These are phyloP conservation scores for Fusarium stilboides DNA, from an alignment of 2,329 filamentous ascomycete species.

Conservation along the genomic window DNA sequence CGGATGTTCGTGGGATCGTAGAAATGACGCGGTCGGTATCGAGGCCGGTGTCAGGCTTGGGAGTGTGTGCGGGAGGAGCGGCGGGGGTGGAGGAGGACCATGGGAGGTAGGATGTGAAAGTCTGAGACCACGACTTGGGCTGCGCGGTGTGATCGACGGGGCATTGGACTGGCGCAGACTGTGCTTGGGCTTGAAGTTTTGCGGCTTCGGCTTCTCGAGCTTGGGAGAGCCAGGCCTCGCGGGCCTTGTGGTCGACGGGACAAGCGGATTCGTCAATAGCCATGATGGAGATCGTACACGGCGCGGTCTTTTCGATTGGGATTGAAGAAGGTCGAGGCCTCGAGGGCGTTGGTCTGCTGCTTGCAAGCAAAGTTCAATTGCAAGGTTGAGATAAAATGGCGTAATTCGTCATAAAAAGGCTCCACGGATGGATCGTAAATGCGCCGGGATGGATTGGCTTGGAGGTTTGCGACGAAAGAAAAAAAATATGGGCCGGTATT, in stretches of 20 bases:
- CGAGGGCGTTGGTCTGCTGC: background rate
- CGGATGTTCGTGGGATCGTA: slow-evolving; percentile 78
- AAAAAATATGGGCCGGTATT: slow-evolving; percentile 46
- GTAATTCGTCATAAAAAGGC: slow-evolving; percentile 33
- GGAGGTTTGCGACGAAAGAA: slow-evolving; percentile 18
- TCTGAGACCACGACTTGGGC: slow-evolving; percentile 61
- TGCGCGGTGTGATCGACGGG: slow-evolving; percentile 55
- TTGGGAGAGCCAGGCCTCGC: slow-evolving; percentile 87
- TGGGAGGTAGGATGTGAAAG: slow-evolving; percentile 60
- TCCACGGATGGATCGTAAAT: slow-evolving; percentile 41
- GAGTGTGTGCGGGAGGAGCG: slow-evolving; percentile 14
- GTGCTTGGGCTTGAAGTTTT: slow-evolving; percentile 49
- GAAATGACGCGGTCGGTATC: slow-evolving; percentile 81
- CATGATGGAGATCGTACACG: slow-evolving; percentile 41
- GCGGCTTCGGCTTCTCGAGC: slow-evolving; percentile 67
- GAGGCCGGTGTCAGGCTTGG: slow-evolving; percentile 58
- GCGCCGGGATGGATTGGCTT: slow-evolving; percentile 43
- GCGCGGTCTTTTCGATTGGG: background rate
- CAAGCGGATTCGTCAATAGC: slow-evolving; percentile 66
- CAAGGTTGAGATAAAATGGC: slow-evolving; percentile 30
- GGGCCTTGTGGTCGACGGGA: slow-evolving; percentile 91
- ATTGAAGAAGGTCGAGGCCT: no score
- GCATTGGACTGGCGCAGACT: slow-evolving; percentile 48
- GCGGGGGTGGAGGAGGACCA: slow-evolving; percentile 55
- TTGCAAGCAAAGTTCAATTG: slow-evolving; percentile 5